Base-by-base conservation (phyloP, 441 rosid species). In the Adansonia grandidieri region DNA sequence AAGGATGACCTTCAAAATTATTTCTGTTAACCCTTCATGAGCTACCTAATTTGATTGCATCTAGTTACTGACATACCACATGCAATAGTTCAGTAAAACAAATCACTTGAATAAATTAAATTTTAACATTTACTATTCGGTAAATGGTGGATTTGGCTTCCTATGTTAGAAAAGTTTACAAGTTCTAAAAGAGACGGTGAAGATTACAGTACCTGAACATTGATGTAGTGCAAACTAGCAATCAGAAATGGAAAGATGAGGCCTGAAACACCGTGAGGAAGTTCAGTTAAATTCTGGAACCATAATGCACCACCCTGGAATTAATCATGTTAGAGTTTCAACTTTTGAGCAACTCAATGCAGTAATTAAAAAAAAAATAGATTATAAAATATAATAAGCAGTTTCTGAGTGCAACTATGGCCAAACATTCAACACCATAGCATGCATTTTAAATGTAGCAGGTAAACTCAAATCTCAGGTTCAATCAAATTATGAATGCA, bases 271-370 rank as follows among this genome's bases (percentile, higher is more conserved):
- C 94, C 91, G 60, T 79, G 88, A 70, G 97, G 88, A 47, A 80
- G 76, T 80, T 84, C 95, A 74, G 95, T 87, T 89, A 96, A 85
- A 86, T 94, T 87, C 81, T 91, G 91, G 88, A 96, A 96, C 98
- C 99, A 96, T 48, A 94, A 86, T 80, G 90, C 80, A 78, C 99
- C 99, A 56, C 99, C 98, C 98, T 96, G 91, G 68, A 88, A 83
- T 82, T 45, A 74, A 73, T 80, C 77, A 77, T 64, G 78, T 11
- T 48, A 75, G 10, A 51, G 62, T 57, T 65, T 47, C 60, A 83
- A 65, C 0, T 77, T 71, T 71, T 28, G 68, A 48, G 42, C 48
- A 63, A 57, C 78, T 57, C 48, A 57, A 51, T 40, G 22, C 72
- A 15, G 5, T 6, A 9, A 75, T 37, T 47, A 50, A 32, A 66